Evolutionary conservation across 805 yeast genomes (phyloP).

Genomic region (Priceomyces fermenticarens): DNA sequence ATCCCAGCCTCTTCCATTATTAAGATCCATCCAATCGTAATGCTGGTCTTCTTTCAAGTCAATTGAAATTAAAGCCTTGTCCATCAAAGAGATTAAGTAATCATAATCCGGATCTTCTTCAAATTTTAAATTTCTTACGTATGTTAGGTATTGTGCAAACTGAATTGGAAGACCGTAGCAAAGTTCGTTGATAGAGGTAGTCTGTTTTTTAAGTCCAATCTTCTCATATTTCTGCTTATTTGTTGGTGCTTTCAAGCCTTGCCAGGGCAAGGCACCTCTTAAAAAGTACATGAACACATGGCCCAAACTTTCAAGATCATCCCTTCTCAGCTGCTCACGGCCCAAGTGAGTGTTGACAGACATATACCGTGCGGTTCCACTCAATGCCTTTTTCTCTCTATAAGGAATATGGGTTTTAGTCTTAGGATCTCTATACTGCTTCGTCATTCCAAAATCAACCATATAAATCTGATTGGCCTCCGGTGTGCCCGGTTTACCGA

Average conservation of each 20-base stretch:
- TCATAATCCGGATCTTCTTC: conserved; percentile 96
- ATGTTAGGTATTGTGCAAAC: conserved; percentile 86
- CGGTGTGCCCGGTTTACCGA: conserved; percentile 83
- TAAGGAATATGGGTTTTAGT: conserved; percentile 95
- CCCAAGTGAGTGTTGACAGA: conserved; percentile 96
- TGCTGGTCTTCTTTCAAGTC: conserved; percentile 73
- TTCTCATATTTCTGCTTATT: conserved; percentile 97
- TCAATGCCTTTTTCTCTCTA: conserved; percentile 89
- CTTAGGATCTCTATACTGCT: conserved; percentile 94
- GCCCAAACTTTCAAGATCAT: conserved; percentile 93
- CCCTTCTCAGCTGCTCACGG: conserved; percentile 94
- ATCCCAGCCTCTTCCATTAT: conserved; percentile 97
- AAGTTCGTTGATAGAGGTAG: conserved; percentile 80
- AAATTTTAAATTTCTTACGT: conserved; percentile 83
- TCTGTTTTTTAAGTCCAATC: conserved; percentile 93
- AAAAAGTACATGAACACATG: conserved; percentile 95
- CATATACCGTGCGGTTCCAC: conserved; percentile 99
- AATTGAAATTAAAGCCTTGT: conserved; percentile 70
- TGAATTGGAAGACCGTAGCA: conserved; percentile 90
- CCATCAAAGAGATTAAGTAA: conserved; percentile 72
- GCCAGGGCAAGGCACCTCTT: conserved; percentile 97
- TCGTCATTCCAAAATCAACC: conserved; percentile 99
- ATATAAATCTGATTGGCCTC: conserved; percentile 84
- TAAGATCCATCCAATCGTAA: conserved; percentile 97
- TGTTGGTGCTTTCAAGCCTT: conserved; percentile 96